These are phyloP conservation scores for Suillus clintonianus DNA, from an alignment of 768 basidiomycete genomes.

Conservation along the genomic window DNA sequence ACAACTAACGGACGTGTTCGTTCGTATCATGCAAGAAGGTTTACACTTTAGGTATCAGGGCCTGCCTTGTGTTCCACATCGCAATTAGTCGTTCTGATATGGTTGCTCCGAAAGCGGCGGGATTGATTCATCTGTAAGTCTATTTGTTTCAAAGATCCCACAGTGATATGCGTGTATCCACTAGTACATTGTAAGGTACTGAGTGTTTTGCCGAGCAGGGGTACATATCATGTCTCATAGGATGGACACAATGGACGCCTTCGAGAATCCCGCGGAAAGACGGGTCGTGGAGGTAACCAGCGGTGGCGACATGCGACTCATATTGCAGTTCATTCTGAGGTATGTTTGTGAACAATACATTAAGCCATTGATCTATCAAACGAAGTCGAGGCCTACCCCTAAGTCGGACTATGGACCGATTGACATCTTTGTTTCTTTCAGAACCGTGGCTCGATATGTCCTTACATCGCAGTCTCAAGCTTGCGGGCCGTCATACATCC, in stretches of 20 bases:
- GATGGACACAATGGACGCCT: constrained; percentile 60
- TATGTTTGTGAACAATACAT: constrained; percentile 70
- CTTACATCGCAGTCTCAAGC: neutral
- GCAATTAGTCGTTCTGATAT: neutral
- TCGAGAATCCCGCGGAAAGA: constrained; percentile 39
- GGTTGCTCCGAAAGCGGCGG: neutral
- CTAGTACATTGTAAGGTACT: neutral
- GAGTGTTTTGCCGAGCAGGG: constrained; percentile 64
- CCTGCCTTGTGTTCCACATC: neutral
- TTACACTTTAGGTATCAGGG: neutral
- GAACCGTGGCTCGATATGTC: constrained; percentile 66
- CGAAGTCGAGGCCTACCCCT: constrained; percentile 45
- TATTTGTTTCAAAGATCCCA: neutral
- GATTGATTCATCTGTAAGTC: neutral
- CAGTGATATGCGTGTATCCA: neutral
- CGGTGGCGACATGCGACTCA: constrained; percentile 54
- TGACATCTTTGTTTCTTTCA: constrained; percentile 58
- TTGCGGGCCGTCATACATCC: constrained; percentile 46
- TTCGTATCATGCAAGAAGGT: neutral
- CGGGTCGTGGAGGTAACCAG: neutral
- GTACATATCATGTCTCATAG: constrained; percentile 72
- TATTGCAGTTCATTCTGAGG: constrained; percentile 58
- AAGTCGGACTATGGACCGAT: constrained; percentile 53
- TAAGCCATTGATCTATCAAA: constrained; percentile 20
- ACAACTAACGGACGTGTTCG: neutral